Evolutionary conservation across 2,329 filamentous ascomycete species (phyloP).

Genomic region (Phialophora verrucosa): DNA sequence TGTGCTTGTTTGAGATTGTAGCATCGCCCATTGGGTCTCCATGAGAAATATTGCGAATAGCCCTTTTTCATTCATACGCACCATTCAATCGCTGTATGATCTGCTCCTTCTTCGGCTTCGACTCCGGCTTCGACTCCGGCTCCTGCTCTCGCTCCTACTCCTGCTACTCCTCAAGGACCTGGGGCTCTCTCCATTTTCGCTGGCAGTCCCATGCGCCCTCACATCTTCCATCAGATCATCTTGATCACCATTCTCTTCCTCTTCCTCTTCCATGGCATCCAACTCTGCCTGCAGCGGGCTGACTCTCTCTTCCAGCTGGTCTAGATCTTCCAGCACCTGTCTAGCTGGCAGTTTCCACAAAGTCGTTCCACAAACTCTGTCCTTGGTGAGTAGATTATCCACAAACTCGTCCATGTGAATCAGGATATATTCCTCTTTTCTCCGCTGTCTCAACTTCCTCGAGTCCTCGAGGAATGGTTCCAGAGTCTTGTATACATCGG

Average conservation of each 20-base stretch:
- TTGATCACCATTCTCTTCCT: constrained; percentile 35
- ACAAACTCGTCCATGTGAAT: constrained; percentile 91
- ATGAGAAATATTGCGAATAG: background rate
- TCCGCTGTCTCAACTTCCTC: constrained; percentile 79
- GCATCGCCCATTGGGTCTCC: background rate
- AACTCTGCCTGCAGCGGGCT: constrained; percentile 77
- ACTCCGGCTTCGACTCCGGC: background rate
- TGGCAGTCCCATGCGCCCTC: constrained; percentile 7
- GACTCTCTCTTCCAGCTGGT: constrained; percentile 80
- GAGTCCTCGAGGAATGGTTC: constrained; percentile 84
- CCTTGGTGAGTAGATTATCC: constrained; percentile 86
- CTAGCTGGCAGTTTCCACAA: constrained; percentile 88
- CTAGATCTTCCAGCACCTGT: constrained; percentile 84
- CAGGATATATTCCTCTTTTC: constrained; percentile 73
- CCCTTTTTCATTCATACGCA: background rate
- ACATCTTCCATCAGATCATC: constrained; percentile 30
- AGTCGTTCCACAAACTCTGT: constrained; percentile 87
- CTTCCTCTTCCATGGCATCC: constrained; percentile 50
- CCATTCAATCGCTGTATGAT: constrained; percentile 34
- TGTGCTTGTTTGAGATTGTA: constrained; percentile 17
- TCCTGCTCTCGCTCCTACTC: constrained; percentile 27
- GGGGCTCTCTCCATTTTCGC: constrained; percentile 23
- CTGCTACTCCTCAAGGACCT: constrained; percentile 26
- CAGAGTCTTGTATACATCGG: constrained; percentile 77
- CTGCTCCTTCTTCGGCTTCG: constrained; percentile 12